Base-by-base conservation (phyloP, 257 asterid species). In the Rehmannia glutinosa region DNA sequence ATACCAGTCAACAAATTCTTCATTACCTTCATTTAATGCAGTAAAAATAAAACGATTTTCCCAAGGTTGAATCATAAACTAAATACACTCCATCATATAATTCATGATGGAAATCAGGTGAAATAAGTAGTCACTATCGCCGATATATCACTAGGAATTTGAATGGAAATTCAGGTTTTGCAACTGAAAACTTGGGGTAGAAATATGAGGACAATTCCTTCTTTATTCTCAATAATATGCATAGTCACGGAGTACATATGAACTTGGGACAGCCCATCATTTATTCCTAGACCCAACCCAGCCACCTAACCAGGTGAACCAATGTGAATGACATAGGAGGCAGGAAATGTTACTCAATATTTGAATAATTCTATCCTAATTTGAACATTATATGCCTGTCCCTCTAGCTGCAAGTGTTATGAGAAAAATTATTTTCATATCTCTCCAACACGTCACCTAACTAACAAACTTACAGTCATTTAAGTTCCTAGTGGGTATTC, bases 1-100 rank as follows among this genome's bases (percentile, higher is more conserved):
- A 47, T 28, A 43, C 51, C 73, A 45, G 66, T 58, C 38, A 70
- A 19, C 59, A 27, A 60, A 58, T 33, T 47, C 42, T 58, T 39
- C 32, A 60, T 24, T 46, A 49, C 46, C 35, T 20, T 59, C 42
- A 35, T 21, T 30, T 41, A 47, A 43, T 16, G 57, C 16, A 56
- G 8, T 5, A 45, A 16, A 55, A 12, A 11, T 24, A 33, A 23
- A 57, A 57, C 20, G 39, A 56, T 38, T 4, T 32, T 57, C 66
- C 49, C 32, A 19, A 11, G 60, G 52, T 24, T 58, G 52, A 33
- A 57, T 45, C 67, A 33, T 12, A 16, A 46, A n/a, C 41, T 21
- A 46, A 56, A 57, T 1, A 36, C 23, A 21, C 21, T 42, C 36
- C 41, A 27, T 13, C 23, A 10, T 12, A 56, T 13, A 20, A 36